Conservation (phyloP, 768 basidiomycete species). For the Leccinum disarticulatum region DNA sequence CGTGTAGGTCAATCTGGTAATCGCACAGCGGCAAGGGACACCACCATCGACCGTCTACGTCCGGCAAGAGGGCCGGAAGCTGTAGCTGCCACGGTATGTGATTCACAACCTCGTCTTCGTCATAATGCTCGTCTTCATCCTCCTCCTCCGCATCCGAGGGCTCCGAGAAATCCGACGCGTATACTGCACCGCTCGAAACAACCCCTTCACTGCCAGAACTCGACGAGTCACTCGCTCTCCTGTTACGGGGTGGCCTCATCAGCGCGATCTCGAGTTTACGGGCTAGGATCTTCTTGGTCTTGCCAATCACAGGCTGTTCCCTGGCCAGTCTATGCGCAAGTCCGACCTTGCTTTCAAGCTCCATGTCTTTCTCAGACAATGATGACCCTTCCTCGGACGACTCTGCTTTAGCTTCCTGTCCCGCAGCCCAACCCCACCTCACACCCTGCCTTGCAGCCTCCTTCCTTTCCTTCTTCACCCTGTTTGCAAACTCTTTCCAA, state of each 20-base stretch:
- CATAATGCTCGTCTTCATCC: slow-evolving; percentile 30
- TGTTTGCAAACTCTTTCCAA: slow-evolving; percentile 49
- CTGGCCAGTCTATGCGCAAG: slow-evolving; percentile 12
- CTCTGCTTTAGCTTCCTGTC: slow-evolving; percentile 8
- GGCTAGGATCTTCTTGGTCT: slow-evolving; percentile 13
- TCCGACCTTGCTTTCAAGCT: neutral
- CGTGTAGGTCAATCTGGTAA: slow-evolving; percentile 47
- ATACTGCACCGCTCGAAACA: slow-evolving; percentile 27
- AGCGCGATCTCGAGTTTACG: slow-evolving; percentile 24
- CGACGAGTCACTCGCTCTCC: slow-evolving; percentile 8
- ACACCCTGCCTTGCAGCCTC: slow-evolving; percentile 29
- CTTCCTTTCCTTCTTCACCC: slow-evolving; percentile 32
- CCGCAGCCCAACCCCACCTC: slow-evolving; percentile 24
- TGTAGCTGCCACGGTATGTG: slow-evolving; percentile 40
- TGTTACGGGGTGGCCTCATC: neutral
- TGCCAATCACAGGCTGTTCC: slow-evolving; percentile 31
- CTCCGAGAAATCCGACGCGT: slow-evolving; percentile 62
- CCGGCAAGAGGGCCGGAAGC: slow-evolving; percentile 39
- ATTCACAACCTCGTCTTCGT: slow-evolving; percentile 22
- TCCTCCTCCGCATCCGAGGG: slow-evolving; percentile 45
- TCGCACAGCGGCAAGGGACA: slow-evolving; percentile 47
- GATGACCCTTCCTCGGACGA: slow-evolving; percentile 5
- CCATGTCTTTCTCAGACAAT: slow-evolving; percentile 11
- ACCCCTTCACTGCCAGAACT: slow-evolving; percentile 24
- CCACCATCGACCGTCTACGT: slow-evolving; percentile 49